Percentiles rank a stretch among this genome's conserved stretches.
Evolutionary conservation across 2,329 filamentous ascomycete genomes (phyloP).

Genomic region (Didymella sp.): DNA sequence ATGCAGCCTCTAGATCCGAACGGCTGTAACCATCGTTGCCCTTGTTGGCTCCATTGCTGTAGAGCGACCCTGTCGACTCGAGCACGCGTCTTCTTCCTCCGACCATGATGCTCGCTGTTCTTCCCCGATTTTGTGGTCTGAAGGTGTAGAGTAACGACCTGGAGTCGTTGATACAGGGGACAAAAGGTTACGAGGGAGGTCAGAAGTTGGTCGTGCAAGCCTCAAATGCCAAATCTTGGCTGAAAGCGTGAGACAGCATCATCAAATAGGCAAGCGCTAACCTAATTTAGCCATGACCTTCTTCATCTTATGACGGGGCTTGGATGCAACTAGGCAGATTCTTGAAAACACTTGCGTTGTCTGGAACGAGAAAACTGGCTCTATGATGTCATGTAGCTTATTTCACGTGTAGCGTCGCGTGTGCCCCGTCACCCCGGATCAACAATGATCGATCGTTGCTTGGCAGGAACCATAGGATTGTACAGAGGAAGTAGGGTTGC

Average conservation of each 20-base stretch:
- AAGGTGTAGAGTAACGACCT: no score
- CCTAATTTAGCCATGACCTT: background rate
- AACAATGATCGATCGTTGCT: constrained; percentile 12
- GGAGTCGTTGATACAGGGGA: no score
- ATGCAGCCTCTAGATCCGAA: constrained; percentile 41
- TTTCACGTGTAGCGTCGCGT: constrained; percentile 7
- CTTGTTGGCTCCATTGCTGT: constrained; percentile 1
- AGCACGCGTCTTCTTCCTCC: constrained; percentile 13
- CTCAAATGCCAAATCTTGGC: constrained; percentile 10
- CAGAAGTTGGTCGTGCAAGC: background rate
- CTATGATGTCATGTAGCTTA: constrained; percentile 12
- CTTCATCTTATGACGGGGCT: constrained; percentile 12
- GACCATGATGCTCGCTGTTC: constrained; percentile 10
- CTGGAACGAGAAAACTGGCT: constrained; percentile 7
- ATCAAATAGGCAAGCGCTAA: constrained; percentile 8
- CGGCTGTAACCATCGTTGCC: constrained; percentile 7
- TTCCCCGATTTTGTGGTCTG: background rate
- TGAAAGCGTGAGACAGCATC: constrained; percentile 9
- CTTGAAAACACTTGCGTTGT: constrained; percentile 13
- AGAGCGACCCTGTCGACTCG: constrained; percentile 5
- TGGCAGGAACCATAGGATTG: constrained; percentile 7
- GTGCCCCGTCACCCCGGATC: background rate
- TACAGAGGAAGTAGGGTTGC: background rate
- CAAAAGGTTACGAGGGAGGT: background rate
- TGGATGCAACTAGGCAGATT: background rate